Percentiles rank a stretch among this genome's conserved stretches.
These are phyloP conservation scores for Drosera spatulata DNA, from an alignment of 179 eudicot genomes.

Conservation along the genomic window DNA sequence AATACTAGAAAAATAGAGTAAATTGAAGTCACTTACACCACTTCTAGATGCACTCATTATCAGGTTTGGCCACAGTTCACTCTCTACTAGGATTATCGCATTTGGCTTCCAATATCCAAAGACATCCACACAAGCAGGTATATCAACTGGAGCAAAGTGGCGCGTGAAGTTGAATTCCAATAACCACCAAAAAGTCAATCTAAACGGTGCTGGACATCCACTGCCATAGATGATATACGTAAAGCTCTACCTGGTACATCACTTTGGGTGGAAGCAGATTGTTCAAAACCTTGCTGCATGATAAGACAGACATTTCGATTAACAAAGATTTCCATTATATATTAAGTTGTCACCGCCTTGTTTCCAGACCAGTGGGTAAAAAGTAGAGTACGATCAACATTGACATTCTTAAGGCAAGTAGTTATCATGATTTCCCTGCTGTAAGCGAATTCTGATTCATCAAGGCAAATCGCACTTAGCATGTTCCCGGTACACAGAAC, in stretches of 20 bases:
- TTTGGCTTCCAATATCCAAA: slow-evolving; percentile 83
- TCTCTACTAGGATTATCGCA: slow-evolving; percentile 70
- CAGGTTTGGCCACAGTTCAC: slow-evolving; percentile 98
- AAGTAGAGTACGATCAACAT: neutral
- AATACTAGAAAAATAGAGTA: neutral
- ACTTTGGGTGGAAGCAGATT: slow-evolving; percentile 53
- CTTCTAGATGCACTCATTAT: slow-evolving; percentile 63
- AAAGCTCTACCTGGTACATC: slow-evolving; percentile 59
- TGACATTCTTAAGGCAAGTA: no score
- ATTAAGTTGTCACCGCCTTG: neutral
- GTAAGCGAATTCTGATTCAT: no score
- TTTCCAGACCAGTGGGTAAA: neutral
- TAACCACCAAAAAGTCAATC: neutral
- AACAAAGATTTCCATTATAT: neutral
- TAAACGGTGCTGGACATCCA: neutral
- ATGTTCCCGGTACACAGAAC: no score
- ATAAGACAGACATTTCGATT: neutral
- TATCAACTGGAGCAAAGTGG: slow-evolving; percentile 95
- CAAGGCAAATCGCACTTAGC: no score
- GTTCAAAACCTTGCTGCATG: slow-evolving; percentile 62
- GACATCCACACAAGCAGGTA: slow-evolving; percentile 68
- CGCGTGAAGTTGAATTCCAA: slow-evolving; percentile 1
- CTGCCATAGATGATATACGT: neutral
- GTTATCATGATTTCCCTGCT: no score
- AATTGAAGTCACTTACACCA: slow-evolving; percentile 37